phyloP scores from a whole-genome alignment of 495 filamentous ascomycete species.

The Massariosphaeria phaeospora region DNA sequence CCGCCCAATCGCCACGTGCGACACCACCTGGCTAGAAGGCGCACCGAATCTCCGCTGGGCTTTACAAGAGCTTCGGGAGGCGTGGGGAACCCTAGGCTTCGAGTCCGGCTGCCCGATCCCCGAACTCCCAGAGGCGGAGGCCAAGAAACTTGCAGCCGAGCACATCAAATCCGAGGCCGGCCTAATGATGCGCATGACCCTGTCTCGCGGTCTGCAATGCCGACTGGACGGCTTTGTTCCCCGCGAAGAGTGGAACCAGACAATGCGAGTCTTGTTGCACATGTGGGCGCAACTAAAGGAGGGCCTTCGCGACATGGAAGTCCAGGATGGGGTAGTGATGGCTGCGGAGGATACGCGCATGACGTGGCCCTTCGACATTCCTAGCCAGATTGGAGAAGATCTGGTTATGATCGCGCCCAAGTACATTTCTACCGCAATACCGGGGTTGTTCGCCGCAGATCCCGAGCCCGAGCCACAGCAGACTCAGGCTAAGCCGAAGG shows the following conservation, averaged over 20 bases:
- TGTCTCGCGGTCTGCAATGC: background rate
- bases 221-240: background rate
- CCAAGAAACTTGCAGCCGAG: background rate
- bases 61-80: background rate
- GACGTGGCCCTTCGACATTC: background rate
- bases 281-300: background rate
- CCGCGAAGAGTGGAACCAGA: background rate
- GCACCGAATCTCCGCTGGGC: background rate
- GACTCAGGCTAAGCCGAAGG: background rate
- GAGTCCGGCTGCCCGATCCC: background rate
- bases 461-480: background rate
- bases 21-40: background rate
- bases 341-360: background rate
- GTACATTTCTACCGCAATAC: background rate
- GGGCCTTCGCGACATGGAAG: background rate
- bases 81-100: background rate
- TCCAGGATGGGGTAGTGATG: background rate
- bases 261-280: background rate
- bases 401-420: background rate
- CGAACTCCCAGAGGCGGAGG: background rate
- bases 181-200: background rate
- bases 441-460: background rate
- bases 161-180: background rate
- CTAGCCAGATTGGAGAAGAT: background rate
- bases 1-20: background rate